Evolutionary conservation across 1,284 basidiomycete genomes (phyloP), one percentile per base, ranked within the genome.

Genomic region (Termitomyces sp.): DNA sequence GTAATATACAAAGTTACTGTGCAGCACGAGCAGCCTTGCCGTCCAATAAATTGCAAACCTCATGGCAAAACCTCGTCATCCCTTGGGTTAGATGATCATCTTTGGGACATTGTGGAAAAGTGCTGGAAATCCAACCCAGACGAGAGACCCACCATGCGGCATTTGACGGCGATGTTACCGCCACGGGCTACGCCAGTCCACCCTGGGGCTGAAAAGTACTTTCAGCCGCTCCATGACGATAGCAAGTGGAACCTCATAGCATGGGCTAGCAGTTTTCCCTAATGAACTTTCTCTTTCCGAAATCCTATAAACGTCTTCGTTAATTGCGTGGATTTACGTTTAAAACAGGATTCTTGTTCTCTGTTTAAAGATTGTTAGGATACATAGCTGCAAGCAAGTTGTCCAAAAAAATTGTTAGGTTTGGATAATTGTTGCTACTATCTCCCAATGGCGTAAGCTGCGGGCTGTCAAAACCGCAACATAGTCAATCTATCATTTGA

Each of bases 51-150:
- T n/a, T 60, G 53, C 24, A 48, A 56, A 39, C 53, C 51, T 21
- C 55, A 50, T 17, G 43, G 33, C 2, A 45, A 31, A 40, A n/a
- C 40, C 2, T 43, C 52, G n/a, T 33, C 36, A 33, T 33, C 15
- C 10, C 21, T 55, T 5, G 62, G 60, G 2, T 39, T 62, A 24
- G 48, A 53, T 30, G 56, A 60, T 47, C 28, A 34, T 13, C 42
- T 61, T n/a, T 64, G 61, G 62, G 19, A 48, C 12, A 36, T 62
- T 24, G 45, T 60, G 4, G 51, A 60, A 30, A 42, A 34, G 1
- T 62, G 61, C 31, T 64, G 62, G 62, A 42, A 31, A 15, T 12
- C 34, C 3, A 26, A 51, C 13, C 58, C 62, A 2, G 19, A 44
- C 3, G 24, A 47, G 5, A 60, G 62, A 41, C 58, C 56, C 1